Percentiles rank a stretch among this genome's conserved stretches.
These are phyloP conservation scores for Kingdonia uniflora DNA, from an alignment of 164 flowering plant genomes.

Conservation along the genomic window DNA sequence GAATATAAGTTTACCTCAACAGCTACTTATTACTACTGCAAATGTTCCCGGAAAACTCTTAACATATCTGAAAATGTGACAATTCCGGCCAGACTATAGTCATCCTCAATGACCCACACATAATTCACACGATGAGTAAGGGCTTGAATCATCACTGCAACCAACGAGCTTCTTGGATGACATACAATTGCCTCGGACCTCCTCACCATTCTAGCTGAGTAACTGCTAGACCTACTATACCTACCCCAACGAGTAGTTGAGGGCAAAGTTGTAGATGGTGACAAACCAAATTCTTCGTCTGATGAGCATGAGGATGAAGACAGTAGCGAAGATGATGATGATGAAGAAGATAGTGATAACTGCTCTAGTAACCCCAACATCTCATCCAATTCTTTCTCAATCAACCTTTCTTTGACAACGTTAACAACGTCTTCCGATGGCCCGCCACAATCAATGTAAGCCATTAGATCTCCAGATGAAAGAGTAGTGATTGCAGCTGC, in stretches of 20 bases:
- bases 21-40: slow-evolving; percentile 11
- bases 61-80: slow-evolving; percentile 64
- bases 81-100: slow-evolving; percentile 56
- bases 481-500: slow-evolving; percentile 75
- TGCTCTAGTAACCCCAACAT: slow-evolving; percentile 37
- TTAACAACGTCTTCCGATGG: slow-evolving; percentile 60
- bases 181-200: slow-evolving; percentile 83
- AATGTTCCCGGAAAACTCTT: slow-evolving; percentile 51
- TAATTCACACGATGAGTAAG: slow-evolving; percentile 74
- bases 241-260: slow-evolving; percentile 13
- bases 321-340: slow-evolving; percentile 9
- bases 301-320: slow-evolving; percentile 26
- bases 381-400: slow-evolving; percentile 34
- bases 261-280: slow-evolving; percentile 4
- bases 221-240: slow-evolving; percentile 36
- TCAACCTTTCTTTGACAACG: slow-evolving; percentile 41
- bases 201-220: slow-evolving; percentile 56
- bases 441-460: slow-evolving; percentile 78
- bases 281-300: slow-evolving; percentile 41
- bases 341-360: slow-evolving; percentile 3
- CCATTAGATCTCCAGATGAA: slow-evolving; percentile 72
- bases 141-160: slow-evolving; percentile 95
- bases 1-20: neutral
- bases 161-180: slow-evolving; percentile 61
- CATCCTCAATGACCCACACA: slow-evolving; percentile 88